Percentiles rank a stretch among this genome's conserved stretches.
These are phyloP conservation scores for Saccharomycopsis babjevae DNA, from an alignment of 805 yeast species.

Conservation along the genomic window DNA sequence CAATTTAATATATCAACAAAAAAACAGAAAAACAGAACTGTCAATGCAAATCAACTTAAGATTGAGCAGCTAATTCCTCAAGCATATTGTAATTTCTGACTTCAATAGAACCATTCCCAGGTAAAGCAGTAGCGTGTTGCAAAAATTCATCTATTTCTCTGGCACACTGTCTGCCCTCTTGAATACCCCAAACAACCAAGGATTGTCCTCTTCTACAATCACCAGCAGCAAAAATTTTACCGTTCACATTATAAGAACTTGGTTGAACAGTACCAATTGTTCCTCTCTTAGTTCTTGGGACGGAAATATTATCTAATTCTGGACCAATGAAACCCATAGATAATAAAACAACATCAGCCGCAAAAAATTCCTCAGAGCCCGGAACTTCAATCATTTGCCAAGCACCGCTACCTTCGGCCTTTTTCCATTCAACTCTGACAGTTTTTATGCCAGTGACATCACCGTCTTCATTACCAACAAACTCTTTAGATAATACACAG, in stretches of 20 bases:
- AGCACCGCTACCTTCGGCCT: constrained; percentile 78
- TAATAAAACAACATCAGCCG: constrained; percentile 85
- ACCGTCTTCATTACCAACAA: constrained; percentile 89
- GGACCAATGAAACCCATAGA: constrained; percentile 99
- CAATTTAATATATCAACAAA: background rate
- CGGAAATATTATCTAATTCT: constrained; percentile 65
- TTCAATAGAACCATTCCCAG: constrained; percentile 89
- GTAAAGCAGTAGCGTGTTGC: constrained; percentile 72
- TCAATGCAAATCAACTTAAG: background rate
- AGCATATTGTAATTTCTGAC: constrained; percentile 70
- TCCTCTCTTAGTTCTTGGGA: constrained; percentile 71
- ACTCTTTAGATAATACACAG: constrained; percentile 90
- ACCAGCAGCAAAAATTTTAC: constrained; percentile 87
- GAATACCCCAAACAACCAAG: constrained; percentile 97
- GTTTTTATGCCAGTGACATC: constrained; percentile 93
- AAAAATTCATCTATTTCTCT: constrained; percentile 77
- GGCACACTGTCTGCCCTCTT: constrained; percentile 98
- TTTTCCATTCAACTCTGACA: constrained; percentile 96
- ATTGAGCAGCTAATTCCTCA: constrained; percentile 34
- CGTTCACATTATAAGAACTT: constrained; percentile 60
- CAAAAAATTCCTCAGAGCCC: constrained; percentile 86
- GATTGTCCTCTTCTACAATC: constrained; percentile 99
- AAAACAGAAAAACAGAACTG: background rate
- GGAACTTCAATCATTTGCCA: constrained; percentile 99
- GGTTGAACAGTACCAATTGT: constrained; percentile 49